These are phyloP conservation scores for Suillus occidentalis DNA, from an alignment of 768 basidiomycete genomes.

Conservation along the genomic window DNA sequence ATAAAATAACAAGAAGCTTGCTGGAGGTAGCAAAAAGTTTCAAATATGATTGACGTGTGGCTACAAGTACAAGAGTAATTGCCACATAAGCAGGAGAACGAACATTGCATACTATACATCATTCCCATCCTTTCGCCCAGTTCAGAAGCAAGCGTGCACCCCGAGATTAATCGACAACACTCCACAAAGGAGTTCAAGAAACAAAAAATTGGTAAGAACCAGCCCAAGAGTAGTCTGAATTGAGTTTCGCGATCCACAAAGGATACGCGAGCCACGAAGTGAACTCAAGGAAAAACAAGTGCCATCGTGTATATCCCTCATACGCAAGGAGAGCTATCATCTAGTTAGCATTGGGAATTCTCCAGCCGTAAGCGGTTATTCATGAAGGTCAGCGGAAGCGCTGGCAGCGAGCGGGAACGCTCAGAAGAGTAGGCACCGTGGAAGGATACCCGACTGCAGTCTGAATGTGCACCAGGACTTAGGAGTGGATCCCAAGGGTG, in stretches of 20 bases:
- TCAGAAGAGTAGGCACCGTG: not conserved
- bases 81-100: not conserved
- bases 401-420: not conserved
- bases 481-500: not conserved
- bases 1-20: too few relatives aligned
- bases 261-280: conserved; percentile 16
- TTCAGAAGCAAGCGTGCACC: not conserved
- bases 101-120: not conserved
- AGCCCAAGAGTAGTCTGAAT: conserved; percentile 18
- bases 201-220: conserved; percentile 12
- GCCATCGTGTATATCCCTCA: conserved; percentile 3
- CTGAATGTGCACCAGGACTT: conserved; percentile 1
- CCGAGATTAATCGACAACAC: not conserved
- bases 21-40: not conserved
- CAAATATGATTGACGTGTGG: not conserved
- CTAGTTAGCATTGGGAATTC: not conserved
- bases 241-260: conserved; percentile 14
- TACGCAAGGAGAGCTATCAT: not conserved
- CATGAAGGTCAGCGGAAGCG: not conserved
- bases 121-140: too few relatives aligned
- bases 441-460: not conserved
- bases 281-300: conserved; percentile 11
- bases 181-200: conserved; percentile 11
- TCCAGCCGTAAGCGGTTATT: not conserved
- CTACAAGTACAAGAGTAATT: not conserved